A percentile compares a stretch with the other conserved stretches of the same genome.
Conservation (phyloP, 495 filamentous ascomycete species). For the Chaetomium cochliodes region DNA sequence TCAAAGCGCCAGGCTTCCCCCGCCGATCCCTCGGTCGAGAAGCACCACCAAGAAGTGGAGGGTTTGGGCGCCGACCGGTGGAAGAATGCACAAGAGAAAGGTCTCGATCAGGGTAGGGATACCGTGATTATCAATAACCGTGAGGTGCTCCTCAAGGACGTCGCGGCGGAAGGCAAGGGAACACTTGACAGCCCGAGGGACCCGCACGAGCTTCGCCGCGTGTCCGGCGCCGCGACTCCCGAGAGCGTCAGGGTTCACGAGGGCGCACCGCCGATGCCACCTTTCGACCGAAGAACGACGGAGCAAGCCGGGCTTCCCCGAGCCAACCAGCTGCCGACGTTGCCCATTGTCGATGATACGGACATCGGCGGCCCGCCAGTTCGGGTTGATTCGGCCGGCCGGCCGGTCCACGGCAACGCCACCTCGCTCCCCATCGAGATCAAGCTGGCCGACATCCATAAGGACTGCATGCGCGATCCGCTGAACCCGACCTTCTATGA, state of each 20-base stretch:
- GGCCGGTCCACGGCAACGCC: constrained; percentile 35
- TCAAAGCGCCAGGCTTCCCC: constrained; percentile 37
- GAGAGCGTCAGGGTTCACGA: constrained; percentile 40
- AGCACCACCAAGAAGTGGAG: constrained; percentile 71
- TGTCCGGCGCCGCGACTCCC: constrained; percentile 18
- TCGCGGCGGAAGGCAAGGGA: constrained; percentile 61
- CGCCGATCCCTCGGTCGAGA: constrained; percentile 47
- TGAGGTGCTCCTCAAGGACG: constrained; percentile 64
- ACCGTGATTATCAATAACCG: constrained; percentile 59
- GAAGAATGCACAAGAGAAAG: constrained; percentile 56
- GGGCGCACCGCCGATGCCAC: constrained; percentile 51
- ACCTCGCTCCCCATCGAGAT: constrained; percentile 66
- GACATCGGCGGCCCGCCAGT: constrained; percentile 71
- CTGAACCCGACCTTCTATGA: constrained; percentile 79
- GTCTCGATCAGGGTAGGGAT: constrained; percentile 61
- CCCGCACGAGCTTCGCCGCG: constrained; percentile 31
- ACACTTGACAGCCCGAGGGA: constrained; percentile 51
- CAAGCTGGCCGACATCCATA: constrained; percentile 53
- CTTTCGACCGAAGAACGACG: constrained; percentile 51
- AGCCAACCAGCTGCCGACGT: constrained; percentile 62
- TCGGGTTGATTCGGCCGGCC: constrained; percentile 44
- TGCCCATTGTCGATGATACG: constrained; percentile 69
- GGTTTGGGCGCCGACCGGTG: constrained; percentile 73
- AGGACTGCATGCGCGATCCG: constrained; percentile 70
- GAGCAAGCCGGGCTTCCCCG: constrained; percentile 56